Evolutionary conservation across 2,329 filamentous ascomycete genomes (phyloP), one percentile per base, ranked within the genome.

Genomic region (Cercospora berteroae): DNA sequence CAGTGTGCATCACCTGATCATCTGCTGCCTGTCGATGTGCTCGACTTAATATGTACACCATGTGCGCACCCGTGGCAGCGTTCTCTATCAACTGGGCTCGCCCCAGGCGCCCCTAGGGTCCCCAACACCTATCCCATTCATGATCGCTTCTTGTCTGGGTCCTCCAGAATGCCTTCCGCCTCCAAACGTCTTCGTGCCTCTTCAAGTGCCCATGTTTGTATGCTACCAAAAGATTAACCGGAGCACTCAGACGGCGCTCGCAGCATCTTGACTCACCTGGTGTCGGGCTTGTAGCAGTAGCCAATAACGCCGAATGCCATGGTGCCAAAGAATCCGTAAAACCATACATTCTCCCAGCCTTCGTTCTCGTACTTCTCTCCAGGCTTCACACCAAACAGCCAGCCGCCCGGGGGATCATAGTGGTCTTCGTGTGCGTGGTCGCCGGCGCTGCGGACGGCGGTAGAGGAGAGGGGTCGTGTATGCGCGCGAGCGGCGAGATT

Each of bases 181-280:
- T 99, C 95, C 86, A 99, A 89, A 84, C 95, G 88, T 84, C 95
- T 88, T 78, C 95, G 88, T 63, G 95, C 95, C 84, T 99, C 95
- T 83, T 99, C 95, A 52, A 99, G 88, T 70, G 95, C 95, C 95
- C 95, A 99, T 64, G 94, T 98, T 85, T 98, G 95, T 88, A 99
- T 97, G 81, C 95, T 99, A 76, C 39, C 62, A 50, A 57, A 13
- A 20, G 16, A 27, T 59, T n/a, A 56, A 36, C 23, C 69, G 31
- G 73, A 68, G 20, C 23, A 5, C 20, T 33, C 42, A 25, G 20
- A 16, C 57, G 56, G 31, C 42, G 16, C 42, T 9, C 29, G 18
- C 10, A 7, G 61, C 9, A 63, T 20, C 36, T 60, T 18, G 7
- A 18, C 94, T 84, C 86, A 99, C 95, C 93, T 96, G 71, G 94